Percentiles rank a stretch among this genome's conserved stretches.
phyloP scores from a whole-genome alignment of 2,329 filamentous ascomycete genomes.

The Endothia cerciana region DNA sequence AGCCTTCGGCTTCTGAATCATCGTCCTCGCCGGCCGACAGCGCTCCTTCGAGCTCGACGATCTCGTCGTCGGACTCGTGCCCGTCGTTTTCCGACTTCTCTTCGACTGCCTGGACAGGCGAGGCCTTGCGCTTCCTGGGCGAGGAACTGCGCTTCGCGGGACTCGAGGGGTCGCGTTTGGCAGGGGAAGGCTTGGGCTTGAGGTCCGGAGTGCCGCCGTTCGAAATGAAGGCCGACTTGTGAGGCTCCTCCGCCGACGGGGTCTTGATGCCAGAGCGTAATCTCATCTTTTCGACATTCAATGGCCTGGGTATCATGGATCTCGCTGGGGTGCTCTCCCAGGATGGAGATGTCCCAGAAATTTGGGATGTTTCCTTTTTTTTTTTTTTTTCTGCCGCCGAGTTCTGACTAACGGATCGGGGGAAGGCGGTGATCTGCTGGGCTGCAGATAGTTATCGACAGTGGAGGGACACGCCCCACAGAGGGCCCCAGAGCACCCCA shows the following conservation, averaged over 20 bases:
- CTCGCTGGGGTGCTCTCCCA: slow-evolving; percentile 11
- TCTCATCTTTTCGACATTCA: slow-evolving; percentile 25
- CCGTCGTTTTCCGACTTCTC: slow-evolving; percentile 23
- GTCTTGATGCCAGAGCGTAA: slow-evolving; percentile 29
- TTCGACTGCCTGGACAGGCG: slow-evolving; percentile 55
- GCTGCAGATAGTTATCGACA: not conserved
- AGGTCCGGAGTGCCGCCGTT: slow-evolving; percentile 10
- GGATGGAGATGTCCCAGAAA: not conserved
- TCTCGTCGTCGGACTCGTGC: slow-evolving; percentile 58
- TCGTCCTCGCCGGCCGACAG: slow-evolving; percentile 62
- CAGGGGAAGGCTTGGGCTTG: slow-evolving; percentile 17
- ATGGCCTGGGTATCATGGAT: slow-evolving; percentile 13
- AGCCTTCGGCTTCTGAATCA: slow-evolving; percentile 39
- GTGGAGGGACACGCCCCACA: slow-evolving; percentile 9
- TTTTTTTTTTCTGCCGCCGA: slow-evolving; percentile 33
- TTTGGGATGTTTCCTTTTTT: not conserved
- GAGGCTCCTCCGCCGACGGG: slow-evolving; percentile 26
- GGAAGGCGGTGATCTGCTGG: slow-evolving; percentile 14
- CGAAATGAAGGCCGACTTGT: slow-evolving; percentile 12
- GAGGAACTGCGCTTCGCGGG: slow-evolving; percentile 15
- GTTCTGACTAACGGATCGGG: slow-evolving; percentile 8
- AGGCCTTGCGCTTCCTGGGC: slow-evolving; percentile 67
- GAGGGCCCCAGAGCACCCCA: not conserved
- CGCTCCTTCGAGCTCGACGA: slow-evolving; percentile 57
- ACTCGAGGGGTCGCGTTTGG: slow-evolving; percentile 11